Percentiles rank a stretch among this genome's conserved stretches.
Evolutionary conservation across 2,329 filamentous ascomycete genomes (phyloP).

Genomic region (Pyrenophora graminea): DNA sequence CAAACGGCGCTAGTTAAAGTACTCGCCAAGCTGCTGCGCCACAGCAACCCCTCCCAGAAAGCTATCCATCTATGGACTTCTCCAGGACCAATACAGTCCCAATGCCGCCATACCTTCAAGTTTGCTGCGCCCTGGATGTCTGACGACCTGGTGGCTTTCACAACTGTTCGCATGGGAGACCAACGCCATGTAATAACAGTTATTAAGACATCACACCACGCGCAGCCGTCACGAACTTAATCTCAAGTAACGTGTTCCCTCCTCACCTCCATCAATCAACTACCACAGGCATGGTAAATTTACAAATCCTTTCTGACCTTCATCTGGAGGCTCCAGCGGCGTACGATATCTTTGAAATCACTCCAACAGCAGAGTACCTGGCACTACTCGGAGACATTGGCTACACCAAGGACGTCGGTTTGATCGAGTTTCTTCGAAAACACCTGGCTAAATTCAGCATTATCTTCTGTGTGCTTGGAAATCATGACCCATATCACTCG

Average conservation of each 20-base stretch:
- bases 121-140: no score
- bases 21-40: no score
- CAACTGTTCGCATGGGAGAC: no score
- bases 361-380: slow-evolving; percentile 10
- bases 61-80: no score
- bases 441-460: slow-evolving; percentile 14
- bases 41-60: no score
- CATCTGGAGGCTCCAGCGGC: background rate
- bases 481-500: slow-evolving; percentile 20
- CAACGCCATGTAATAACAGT: no score
- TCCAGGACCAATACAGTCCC: no score
- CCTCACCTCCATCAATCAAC: slow-evolving; percentile 1
- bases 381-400: slow-evolving; percentile 16
- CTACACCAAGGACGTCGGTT: slow-evolving; percentile 7
- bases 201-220: no score
- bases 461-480: slow-evolving; percentile 19
- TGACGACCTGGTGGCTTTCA: no score
- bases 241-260: background rate
- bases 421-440: slow-evolving; percentile 17
- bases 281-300: background rate
- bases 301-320: slow-evolving; percentile 1
- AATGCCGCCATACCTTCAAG: no score
- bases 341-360: background rate
- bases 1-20: no score
- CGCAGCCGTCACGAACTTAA: no score